Conservation (phyloP, 2,329 filamentous ascomycete species). For the Colletotrichum tabaci region DNA sequence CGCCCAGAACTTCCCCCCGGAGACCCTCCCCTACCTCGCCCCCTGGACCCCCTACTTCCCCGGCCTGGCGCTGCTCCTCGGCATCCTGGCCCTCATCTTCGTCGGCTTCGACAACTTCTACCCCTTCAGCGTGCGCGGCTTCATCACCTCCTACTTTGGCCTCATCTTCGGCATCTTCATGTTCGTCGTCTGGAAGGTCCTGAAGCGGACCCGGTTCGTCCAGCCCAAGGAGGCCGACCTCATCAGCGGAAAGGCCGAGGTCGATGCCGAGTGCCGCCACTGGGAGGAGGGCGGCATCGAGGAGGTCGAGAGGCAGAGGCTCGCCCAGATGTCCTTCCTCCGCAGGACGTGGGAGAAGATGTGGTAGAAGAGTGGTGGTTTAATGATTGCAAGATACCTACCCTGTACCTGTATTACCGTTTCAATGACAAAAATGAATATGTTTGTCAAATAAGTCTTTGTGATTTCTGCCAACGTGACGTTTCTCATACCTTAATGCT, state of each 20-base stretch:
- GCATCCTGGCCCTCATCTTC: slow-evolving; percentile 66
- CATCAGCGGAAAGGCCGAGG: slow-evolving; percentile 73
- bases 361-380: slow-evolving; percentile 50
- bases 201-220: slow-evolving; percentile 72
- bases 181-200: slow-evolving; percentile 77
- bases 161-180: slow-evolving; percentile 68
- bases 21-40: slow-evolving; percentile 64
- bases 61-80: slow-evolving; percentile 63
- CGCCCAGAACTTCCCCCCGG: slow-evolving; percentile 65
- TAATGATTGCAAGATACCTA: slow-evolving; percentile 4
- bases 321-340: slow-evolving; percentile 54
- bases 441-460: not conserved
- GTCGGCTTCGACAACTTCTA: slow-evolving; percentile 71
- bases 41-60: slow-evolving; percentile 67
- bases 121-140: slow-evolving; percentile 63
- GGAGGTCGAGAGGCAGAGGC: slow-evolving; percentile 57
- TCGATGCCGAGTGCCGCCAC: slow-evolving; percentile 68
- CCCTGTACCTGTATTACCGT: slow-evolving; percentile 3
- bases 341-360: slow-evolving; percentile 56
- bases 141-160: slow-evolving; percentile 69
- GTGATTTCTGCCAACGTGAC: too few relatives aligned
- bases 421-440: not conserved
- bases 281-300: slow-evolving; percentile 63
- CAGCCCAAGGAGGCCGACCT: slow-evolving; percentile 73
- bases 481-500: too few relatives aligned